A percentile compares a stretch with the other conserved stretches of the same genome.
Conservation (phyloP, 164 flowering plant species). For the Kingdonia uniflora region DNA sequence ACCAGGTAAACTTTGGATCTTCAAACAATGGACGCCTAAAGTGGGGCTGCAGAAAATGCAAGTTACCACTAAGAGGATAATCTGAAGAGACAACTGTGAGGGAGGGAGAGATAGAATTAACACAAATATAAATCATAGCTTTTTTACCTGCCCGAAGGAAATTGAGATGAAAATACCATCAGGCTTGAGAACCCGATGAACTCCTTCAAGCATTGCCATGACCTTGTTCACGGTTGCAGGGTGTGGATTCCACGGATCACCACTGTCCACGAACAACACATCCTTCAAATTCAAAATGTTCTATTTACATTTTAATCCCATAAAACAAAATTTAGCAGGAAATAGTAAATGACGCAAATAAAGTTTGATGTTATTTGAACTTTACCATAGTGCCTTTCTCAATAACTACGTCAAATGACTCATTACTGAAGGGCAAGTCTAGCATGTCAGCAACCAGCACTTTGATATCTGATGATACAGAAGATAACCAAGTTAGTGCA, state of each 20-base stretch:
- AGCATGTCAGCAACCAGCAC: constrained; percentile 89
- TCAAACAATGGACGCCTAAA: constrained; percentile 79
- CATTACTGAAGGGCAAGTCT: constrained; percentile 62
- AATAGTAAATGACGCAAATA: neutral
- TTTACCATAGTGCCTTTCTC: constrained; percentile 97
- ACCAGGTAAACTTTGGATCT: constrained; percentile 70
- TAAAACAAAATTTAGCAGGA: neutral
- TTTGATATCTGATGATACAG: constrained; percentile 49
- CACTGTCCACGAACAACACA: constrained; percentile 88
- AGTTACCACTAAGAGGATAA: neutral
- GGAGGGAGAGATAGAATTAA: no score
- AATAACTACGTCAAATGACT: constrained; percentile 79
- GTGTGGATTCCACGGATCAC: constrained; percentile 91
- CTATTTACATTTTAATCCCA: constrained; percentile 7
- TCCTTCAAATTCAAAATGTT: constrained; percentile 55
- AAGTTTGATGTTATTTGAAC: neutral
- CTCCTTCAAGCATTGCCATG: constrained; percentile 63
- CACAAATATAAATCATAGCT: neutral
- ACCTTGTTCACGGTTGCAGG: constrained; percentile 54
- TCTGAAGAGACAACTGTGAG: neutral
- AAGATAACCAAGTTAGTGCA: neutral
- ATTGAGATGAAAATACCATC: constrained; percentile 81
- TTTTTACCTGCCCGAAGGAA: constrained; percentile 81
- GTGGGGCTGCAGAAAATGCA: constrained; percentile 57
- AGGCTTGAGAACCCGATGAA: constrained; percentile 73